These are phyloP conservation scores for Chrysoporthe deuterocubensis DNA, from an alignment of 2,329 filamentous ascomycete species.

Conservation along the genomic window DNA sequence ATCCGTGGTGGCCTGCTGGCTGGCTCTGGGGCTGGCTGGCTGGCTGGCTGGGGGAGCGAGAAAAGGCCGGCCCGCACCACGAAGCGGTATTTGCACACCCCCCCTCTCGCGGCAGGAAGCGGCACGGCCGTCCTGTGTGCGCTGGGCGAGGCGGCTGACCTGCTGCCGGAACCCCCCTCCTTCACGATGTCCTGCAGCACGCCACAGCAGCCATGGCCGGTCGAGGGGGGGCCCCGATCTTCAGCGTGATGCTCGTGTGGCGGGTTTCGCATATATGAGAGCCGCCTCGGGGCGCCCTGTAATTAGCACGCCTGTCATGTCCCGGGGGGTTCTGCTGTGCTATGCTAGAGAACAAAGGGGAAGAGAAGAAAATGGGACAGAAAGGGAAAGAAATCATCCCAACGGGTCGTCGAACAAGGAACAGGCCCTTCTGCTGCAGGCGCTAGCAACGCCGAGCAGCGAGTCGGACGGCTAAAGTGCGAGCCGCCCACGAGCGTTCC, in stretches of 20 bases:
- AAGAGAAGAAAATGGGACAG: neutral
- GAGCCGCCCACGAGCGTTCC: conserved; percentile 10
- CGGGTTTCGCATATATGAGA: conserved; percentile 2
- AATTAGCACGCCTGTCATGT: conserved; percentile 10
- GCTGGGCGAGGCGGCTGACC: neutral
- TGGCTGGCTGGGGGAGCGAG: neutral
- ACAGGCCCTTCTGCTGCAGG: conserved; percentile 22
- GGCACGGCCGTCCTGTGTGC: neutral
- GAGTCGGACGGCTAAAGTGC: conserved; percentile 20
- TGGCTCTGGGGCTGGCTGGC: no score
- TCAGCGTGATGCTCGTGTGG: neutral
- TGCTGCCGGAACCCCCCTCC: neutral
- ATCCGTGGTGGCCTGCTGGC: neutral
- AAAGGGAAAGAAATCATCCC: conserved; percentile 1
- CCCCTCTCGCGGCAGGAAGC: no score
- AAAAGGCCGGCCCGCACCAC: neutral
- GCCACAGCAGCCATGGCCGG: neutral
- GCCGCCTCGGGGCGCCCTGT: neutral
- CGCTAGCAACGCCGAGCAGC: conserved; percentile 18
- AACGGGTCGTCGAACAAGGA: conserved; percentile 17
- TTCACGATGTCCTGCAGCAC: neutral
- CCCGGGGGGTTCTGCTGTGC: neutral
- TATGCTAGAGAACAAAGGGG: neutral
- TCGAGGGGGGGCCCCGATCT: neutral
- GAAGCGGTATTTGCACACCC: neutral